Base-by-base conservation (phyloP, 2,329 filamentous ascomycete genomes). In the Penicillium sclerotigenum region DNA sequence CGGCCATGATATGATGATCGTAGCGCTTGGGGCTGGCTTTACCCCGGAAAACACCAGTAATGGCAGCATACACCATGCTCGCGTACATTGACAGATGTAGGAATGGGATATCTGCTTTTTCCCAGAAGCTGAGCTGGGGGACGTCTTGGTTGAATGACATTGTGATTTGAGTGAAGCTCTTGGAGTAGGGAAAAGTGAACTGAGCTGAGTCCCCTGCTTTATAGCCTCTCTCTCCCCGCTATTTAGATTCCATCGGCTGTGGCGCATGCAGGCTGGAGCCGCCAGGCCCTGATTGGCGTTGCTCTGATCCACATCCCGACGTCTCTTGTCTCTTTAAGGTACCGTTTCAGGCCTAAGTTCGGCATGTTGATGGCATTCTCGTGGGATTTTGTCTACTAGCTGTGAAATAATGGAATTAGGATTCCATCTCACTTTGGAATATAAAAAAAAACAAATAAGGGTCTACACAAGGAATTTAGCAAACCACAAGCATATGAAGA, bases 41-140 rank as follows among this genome's bases (percentile, higher is more conserved):
- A 5, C 75, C 74, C 16, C 76, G 74, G 52, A 77, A 76, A 1
- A 71, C 54, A 14, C 71, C 74, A 5, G 73, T 70, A 28, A 74
- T 58, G 22, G 72, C 66, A 18, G 62, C 66, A 52, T 69, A 70
- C 5, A 74, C 48, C 6, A 59, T 56, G 6, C 63, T 61, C 14
- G 62, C 63, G 5, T 69, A 34, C 13, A 73, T 33, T 4, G 64
- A 65, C 1, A 75, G 47, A 6, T 63, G 54, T 16, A 59, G 63
- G 6, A 70, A 64, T 16, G 69, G 48, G 13, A 73, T 43, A 42
- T 73, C 71, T 11, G 65, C 60, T 49, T 68, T 74, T 59, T 76
- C 73, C 59, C 65, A 67, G 20, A 74, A 48, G 20, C 71, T 69
- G 48, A 75, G 65, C 26, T 66, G 60, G 46, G 64, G 54, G 37